Evolutionary conservation across 129 eudicot genomes (phyloP).

Genomic region (Tagetes erecta): DNA sequence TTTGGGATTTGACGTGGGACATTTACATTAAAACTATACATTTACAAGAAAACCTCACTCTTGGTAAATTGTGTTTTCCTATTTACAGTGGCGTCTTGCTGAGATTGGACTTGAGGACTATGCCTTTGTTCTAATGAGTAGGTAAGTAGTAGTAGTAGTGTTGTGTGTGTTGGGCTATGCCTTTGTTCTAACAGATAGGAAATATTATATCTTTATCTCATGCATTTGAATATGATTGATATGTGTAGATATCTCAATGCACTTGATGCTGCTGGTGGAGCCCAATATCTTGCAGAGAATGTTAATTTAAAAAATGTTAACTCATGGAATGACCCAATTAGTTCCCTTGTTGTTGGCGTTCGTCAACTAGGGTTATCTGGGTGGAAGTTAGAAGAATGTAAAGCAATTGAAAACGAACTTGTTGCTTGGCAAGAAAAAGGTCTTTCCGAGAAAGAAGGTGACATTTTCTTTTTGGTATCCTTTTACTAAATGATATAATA

Average conservation of each 20-base stretch:
- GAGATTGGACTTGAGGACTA: conserved; percentile 98
- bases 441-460: conserved; percentile 76
- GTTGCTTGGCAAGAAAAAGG: conserved; percentile 81
- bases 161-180: background rate
- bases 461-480: background rate
- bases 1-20: background rate
- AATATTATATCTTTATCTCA: conserved; percentile 2
- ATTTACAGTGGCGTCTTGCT: conserved; percentile 91
- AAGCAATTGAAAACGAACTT: conserved; percentile 73
- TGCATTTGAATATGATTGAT: conserved; percentile 19
- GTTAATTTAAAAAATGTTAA: conserved; percentile 45
- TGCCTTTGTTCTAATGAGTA: conserved; percentile 92
- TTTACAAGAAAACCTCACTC: conserved; percentile 22
- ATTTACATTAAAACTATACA: conserved; percentile 9
- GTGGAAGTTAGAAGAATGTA: conserved; percentile 85
- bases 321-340: conserved; percentile 72
- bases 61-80: conserved; percentile 12
- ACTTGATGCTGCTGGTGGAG: conserved; percentile 85
- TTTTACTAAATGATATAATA: conserved; percentile 4
- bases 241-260: conserved; percentile 69
- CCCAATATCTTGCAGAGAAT: conserved; percentile 63
- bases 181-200: background rate
- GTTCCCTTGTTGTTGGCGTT: conserved; percentile 65
- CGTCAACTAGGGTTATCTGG: conserved; percentile 86
- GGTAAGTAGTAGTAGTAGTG: conserved; percentile 42